These are phyloP conservation scores for Pyrenophora graminea DNA, from an alignment of 2,329 filamentous ascomycete genomes.

Conservation along the genomic window DNA sequence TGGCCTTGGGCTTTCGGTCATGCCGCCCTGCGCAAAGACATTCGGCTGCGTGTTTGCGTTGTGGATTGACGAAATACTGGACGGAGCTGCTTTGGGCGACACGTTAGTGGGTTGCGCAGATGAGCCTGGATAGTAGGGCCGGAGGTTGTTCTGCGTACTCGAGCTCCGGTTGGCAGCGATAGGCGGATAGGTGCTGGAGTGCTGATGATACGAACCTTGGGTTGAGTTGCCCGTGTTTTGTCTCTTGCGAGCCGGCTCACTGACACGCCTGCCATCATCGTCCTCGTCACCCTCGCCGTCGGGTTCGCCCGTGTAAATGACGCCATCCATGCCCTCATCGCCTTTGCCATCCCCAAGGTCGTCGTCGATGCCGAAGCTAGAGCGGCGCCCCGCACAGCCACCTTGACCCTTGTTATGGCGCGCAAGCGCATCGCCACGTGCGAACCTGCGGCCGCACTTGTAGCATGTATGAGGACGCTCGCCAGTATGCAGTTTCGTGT, in stretches of 20 bases:
- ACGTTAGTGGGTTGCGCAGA: constrained; percentile 46
- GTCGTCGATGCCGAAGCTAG: constrained; percentile 82
- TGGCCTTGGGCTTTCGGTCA: constrained; percentile 88
- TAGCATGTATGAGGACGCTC: constrained; percentile 94
- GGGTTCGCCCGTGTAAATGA: constrained; percentile 61
- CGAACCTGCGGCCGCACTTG: constrained; percentile 93
- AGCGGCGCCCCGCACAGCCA: constrained; percentile 87
- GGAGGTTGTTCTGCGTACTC: constrained; percentile 36
- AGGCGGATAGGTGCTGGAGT: constrained; percentile 77
- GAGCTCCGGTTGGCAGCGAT: constrained; percentile 52
- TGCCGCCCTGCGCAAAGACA: constrained; percentile 72
- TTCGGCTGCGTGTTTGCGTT: constrained; percentile 46
- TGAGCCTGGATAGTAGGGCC: constrained; percentile 43
- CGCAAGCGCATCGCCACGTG: constrained; percentile 89
- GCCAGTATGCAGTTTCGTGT: constrained; percentile 94
- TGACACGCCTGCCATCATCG: constrained; percentile 59
- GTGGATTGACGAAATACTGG: constrained; percentile 44
- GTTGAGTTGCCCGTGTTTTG: constrained; percentile 61
- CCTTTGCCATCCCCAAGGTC: constrained; percentile 58
- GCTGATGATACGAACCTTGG: constrained; percentile 65
- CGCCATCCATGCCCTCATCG: constrained; percentile 66
- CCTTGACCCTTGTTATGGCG: constrained; percentile 95
- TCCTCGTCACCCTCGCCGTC: constrained; percentile 64
- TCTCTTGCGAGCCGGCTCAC: constrained; percentile 75
- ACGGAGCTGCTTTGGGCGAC: constrained; percentile 45